phyloP scores from a whole-genome alignment of 192 early-diverging fungal species.

The Backusella parvicylindrica region DNA sequence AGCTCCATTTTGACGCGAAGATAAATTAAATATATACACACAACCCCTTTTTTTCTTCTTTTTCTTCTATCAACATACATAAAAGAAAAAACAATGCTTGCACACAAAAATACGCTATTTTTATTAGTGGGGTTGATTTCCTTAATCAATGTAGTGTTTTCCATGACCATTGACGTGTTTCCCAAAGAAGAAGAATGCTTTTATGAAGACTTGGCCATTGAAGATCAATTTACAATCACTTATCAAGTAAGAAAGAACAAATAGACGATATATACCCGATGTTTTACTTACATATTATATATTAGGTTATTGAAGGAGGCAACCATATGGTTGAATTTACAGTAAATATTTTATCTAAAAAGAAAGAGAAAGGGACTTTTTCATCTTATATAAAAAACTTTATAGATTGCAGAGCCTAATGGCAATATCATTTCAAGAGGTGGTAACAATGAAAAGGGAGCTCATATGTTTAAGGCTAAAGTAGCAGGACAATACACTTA shows the following conservation, averaged over 20 bases:
- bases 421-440: conserved; percentile 32
- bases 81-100: not conserved
- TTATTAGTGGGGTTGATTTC: not conserved
- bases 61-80: too few relatives aligned
- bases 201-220: conserved; percentile 55
- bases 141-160: not conserved
- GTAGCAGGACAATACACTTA: conserved; percentile 57
- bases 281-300: not conserved
- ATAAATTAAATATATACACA: too few relatives aligned
- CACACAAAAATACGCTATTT: not conserved
- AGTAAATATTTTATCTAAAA: conserved; percentile 34
- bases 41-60: too few relatives aligned
- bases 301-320: conserved; percentile 58
- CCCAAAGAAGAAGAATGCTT: conserved; percentile 52
- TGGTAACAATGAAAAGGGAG: conserved; percentile 37
- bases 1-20: too few relatives aligned
- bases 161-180: conserved; percentile 11
- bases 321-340: conserved; percentile 64
- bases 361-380: not conserved
- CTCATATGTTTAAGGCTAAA: conserved; percentile 43
- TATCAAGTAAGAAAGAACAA: conserved; percentile 41
- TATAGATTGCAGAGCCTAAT: conserved; percentile 46
- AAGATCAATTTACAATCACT: conserved; percentile 60
- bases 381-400: not conserved
- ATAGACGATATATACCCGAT: not conserved